A percentile compares a stretch with the other conserved stretches of the same genome.
These are phyloP conservation scores for Penicillium polonicum DNA, from an alignment of 2,329 filamentous ascomycete genomes.

Conservation along the genomic window DNA sequence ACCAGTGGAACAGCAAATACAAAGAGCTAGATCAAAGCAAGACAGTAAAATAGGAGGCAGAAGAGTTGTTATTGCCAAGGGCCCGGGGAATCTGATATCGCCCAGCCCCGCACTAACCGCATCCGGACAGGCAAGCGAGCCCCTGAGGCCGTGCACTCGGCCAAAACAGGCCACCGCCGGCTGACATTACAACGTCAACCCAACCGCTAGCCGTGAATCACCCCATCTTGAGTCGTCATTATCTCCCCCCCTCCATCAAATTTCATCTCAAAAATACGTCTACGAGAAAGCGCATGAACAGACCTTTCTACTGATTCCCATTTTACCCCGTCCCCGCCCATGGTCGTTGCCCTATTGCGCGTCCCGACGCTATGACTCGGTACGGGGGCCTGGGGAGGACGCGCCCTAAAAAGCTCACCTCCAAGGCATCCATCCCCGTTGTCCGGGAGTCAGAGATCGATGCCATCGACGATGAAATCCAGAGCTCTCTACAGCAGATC, in stretches of 20 bases:
- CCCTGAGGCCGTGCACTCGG: conserved; percentile 44
- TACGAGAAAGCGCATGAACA: conserved; percentile 54
- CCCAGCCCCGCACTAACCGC: conserved; percentile 44
- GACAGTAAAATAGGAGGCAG: conserved; percentile 10
- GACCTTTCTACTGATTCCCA: conserved; percentile 63
- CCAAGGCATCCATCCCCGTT: conserved; percentile 83
- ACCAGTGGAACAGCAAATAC: not conserved
- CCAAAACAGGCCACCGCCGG: conserved; percentile 43
- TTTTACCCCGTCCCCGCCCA: conserved; percentile 58
- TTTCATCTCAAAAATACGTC: conserved; percentile 57
- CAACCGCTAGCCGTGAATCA: conserved; percentile 34
- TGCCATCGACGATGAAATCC: conserved; percentile 78
- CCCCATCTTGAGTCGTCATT: conserved; percentile 24
- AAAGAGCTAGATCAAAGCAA: not conserved
- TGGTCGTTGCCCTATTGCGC: conserved; percentile 39
- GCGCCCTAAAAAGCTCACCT: conserved; percentile 72
- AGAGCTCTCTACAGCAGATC: conserved; percentile 78
- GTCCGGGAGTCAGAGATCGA: conserved; percentile 90
- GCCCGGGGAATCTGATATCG: conserved; percentile 42
- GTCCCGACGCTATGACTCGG: conserved; percentile 46
- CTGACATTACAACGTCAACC: conserved; percentile 48
- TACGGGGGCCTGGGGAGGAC: conserved; percentile 49
- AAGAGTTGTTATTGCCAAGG: conserved; percentile 11
- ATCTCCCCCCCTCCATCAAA: conserved; percentile 47
- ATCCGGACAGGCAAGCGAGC: conserved; percentile 42